phyloP scores from a whole-genome alignment of 2,329 filamentous ascomycete genomes.

The Aspergillus fischeri region DNA sequence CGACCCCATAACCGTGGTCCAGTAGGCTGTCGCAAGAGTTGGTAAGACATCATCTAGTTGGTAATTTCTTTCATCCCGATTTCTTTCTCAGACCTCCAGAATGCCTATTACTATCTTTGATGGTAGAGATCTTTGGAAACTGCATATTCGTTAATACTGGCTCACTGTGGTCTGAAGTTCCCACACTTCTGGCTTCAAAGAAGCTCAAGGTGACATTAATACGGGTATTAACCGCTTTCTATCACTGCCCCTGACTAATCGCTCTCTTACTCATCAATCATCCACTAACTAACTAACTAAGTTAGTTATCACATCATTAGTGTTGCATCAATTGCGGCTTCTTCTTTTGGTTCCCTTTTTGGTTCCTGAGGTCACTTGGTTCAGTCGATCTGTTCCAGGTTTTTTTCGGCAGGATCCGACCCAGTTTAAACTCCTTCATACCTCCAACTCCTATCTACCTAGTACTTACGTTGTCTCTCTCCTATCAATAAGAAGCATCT shows the following conservation, averaged over 20 bases:
- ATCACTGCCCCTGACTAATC: slow-evolving; percentile 1
- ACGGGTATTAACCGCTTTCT: background rate
- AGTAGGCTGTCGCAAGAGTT: background rate
- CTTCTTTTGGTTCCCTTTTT: background rate
- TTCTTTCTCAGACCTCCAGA: background rate
- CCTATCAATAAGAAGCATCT: background rate
- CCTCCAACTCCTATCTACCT: background rate
- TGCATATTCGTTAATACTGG: background rate
- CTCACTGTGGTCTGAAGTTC: background rate
- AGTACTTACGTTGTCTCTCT: background rate
- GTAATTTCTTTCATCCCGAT: background rate
- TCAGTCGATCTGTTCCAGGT: background rate
- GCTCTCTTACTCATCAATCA: background rate
- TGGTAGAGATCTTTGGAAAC: background rate
- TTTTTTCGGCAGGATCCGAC: slow-evolving; percentile 6
- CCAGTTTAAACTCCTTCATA: background rate
- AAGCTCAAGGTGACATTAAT: background rate
- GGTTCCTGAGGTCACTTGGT: background rate
- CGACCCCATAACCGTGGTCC: background rate
- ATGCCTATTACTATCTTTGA: background rate
- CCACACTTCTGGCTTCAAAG: background rate
- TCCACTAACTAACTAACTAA: too few species aligned
- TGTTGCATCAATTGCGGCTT: slow-evolving; percentile 1
- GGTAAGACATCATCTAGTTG: background rate
- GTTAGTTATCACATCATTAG: background rate